Evolutionary conservation across 2,329 filamentous ascomycete genomes (phyloP), one percentile per base, ranked within the genome.

Genomic region (Ophiostoma himal-ulmi): DNA sequence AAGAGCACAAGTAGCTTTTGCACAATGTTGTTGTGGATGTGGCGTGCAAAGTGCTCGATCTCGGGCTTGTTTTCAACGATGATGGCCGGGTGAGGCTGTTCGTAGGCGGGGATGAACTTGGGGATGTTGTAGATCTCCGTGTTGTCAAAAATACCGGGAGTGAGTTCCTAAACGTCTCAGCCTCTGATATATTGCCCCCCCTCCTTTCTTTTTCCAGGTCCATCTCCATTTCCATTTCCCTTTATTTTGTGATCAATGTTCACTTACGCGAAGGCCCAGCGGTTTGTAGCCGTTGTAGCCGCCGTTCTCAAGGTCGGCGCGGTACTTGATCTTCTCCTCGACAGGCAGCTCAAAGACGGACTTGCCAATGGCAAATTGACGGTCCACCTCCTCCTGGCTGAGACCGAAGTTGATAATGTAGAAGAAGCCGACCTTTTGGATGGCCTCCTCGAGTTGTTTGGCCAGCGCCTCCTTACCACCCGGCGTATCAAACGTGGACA

Each of bases 81-180:
- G 0, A 86, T 74, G 0, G 80, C 75, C 0, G 84, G 84, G 17
- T 85, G 83, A 17, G 77, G 73, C 14, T 82, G 80, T 20, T 80
- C 75, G 74, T 83, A 81, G 69, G 81, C 76, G 1, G 78, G 77
- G 20, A 81, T 81, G 72, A 86, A 88, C 73, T 88, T 88, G 69
- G 85, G 83, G 11, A 88, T 83, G 75, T 88, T 88, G 79, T 84
- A 88, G 1, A 88, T 83, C 73, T 88, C 83, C 37, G 86, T 80
- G 73, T 87, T 88, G 74, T 88, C 86, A 26, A 75, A 78, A 70
- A 82, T 77, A 1, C 82, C 80, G 0, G 74, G 73, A 34, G 70
- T 69, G 20, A 75, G 30, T 48, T 72, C 70, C 57, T 64, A 26
- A 6, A 5, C 57, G 13, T 34, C 52, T 64, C n/a, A 64, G 57